Evolutionary conservation across 495 filamentous ascomycete genomes (phyloP).

Genomic region (Rusavskia elegans): DNA sequence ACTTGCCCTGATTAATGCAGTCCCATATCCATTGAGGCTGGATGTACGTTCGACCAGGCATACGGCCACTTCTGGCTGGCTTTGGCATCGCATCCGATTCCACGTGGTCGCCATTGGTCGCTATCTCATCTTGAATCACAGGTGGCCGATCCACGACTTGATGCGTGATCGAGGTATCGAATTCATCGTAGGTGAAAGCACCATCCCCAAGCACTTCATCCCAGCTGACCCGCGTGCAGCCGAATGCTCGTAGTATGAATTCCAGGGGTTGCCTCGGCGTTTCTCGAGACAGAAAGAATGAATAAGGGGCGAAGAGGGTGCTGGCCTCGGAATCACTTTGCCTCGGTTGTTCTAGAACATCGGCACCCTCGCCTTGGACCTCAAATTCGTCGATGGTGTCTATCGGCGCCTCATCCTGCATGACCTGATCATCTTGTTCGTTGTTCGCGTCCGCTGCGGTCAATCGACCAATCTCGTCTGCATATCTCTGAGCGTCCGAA

Average conservation of each 20-base stretch:
- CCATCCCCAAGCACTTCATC: conserved; percentile 78
- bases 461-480: conserved; percentile 33
- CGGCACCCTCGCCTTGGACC: conserved; percentile 58
- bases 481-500: conserved; percentile 38
- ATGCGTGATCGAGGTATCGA: conserved; percentile 78
- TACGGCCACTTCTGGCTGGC: conserved; percentile 22
- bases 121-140: conserved; percentile 53
- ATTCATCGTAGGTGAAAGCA: conserved; percentile 77
- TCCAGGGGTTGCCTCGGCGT: conserved; percentile 81
- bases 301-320: conserved; percentile 69
- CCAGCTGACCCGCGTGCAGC: conserved; percentile 94
- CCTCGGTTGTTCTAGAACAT: conserved; percentile 71
- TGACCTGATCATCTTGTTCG: conserved; percentile 26
- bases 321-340: conserved; percentile 35
- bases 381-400: conserved; percentile 82
- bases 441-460: conserved; percentile 21
- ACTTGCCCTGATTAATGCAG: conserved; percentile 72
- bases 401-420: conserved; percentile 27
- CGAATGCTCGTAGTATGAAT: conserved; percentile 86
- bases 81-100: conserved; percentile 44
- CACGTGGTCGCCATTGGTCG: conserved; percentile 48
- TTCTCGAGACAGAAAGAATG: conserved; percentile 86
- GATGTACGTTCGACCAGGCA: conserved; percentile 79
- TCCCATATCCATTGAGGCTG: conserved; percentile 99
- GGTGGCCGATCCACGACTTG: conserved; percentile 86